Percentiles rank a stretch among this genome's conserved stretches.
Evolutionary conservation across 441 rosid genomes (phyloP).

Genomic region (Erysimum cheiri): DNA sequence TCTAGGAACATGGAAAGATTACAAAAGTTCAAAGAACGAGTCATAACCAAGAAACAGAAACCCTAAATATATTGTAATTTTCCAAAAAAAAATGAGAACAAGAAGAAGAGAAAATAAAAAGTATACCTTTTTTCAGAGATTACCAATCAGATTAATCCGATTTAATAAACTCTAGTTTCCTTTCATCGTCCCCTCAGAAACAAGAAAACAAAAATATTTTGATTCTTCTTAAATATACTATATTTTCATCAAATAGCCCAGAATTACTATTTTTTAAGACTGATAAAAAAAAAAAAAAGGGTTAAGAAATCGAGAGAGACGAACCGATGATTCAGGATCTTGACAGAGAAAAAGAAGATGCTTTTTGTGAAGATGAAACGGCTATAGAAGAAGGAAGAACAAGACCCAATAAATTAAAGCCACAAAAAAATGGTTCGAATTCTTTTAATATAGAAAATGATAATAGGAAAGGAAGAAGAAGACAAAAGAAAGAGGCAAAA

Average conservation of each 20-base stretch:
- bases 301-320: conserved; percentile 22
- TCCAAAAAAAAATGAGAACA: conserved; percentile 12
- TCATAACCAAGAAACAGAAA: conserved; percentile 37
- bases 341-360: conserved; percentile 36
- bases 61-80: conserved; percentile 28
- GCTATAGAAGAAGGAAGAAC: conserved; percentile 28
- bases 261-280: not conserved
- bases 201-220: not conserved
- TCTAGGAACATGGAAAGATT: conserved; percentile 36
- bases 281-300: not conserved
- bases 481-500: conserved; percentile 37
- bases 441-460: too few species aligned
- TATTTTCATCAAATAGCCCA: not conserved
- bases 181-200: conserved; percentile 41
- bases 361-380: conserved; percentile 35
- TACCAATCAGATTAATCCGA: conserved; percentile 1
- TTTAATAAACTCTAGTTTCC: conserved; percentile 25
- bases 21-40: conserved; percentile 31
- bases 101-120: not conserved
- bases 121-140: conserved; percentile 29
- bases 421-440: not conserved
- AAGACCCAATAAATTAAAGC: conserved; percentile 35
- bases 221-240: too few species aligned
- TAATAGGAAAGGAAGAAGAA: conserved; percentile 24
- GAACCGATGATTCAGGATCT: conserved; percentile 45